A percentile compares a stretch with the other conserved stretches of the same genome.
phyloP scores from a whole-genome alignment of 2,329 filamentous ascomycete species.

The Penicillium hordei region DNA sequence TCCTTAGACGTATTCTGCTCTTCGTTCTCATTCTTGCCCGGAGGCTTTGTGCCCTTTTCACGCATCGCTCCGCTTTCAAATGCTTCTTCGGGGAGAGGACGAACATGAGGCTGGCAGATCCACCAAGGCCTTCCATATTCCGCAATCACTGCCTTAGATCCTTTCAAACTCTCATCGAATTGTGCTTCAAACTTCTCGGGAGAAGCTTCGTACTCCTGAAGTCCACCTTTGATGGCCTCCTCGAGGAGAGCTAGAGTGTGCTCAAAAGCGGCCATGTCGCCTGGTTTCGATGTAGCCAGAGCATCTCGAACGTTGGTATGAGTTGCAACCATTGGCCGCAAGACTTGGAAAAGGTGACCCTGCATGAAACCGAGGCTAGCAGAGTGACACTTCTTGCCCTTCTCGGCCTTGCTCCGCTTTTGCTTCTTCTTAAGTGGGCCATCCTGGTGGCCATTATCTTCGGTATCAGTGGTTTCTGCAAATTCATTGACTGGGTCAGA shows the following conservation, averaged over 20 bases:
- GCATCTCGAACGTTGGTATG: constrained; percentile 84
- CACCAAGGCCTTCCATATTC: constrained; percentile 82
- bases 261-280: constrained; percentile 76
- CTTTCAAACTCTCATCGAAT: constrained; percentile 36
- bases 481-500: constrained; percentile 43
- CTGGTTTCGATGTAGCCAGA: constrained; percentile 67
- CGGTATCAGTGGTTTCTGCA: constrained; percentile 19
- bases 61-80: constrained; percentile 75
- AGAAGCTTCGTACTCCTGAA: constrained; percentile 63
- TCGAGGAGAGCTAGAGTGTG: constrained; percentile 74
- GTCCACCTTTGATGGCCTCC: constrained; percentile 67
- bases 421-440: constrained; percentile 53
- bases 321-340: constrained; percentile 74
- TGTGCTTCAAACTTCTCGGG: constrained; percentile 41
- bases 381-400: constrained; percentile 49
- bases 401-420: constrained; percentile 37
- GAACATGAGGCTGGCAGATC: constrained; percentile 83
- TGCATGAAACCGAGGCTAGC: constrained; percentile 79
- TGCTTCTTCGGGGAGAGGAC: constrained; percentile 85
- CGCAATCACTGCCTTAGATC: constrained; percentile 62
- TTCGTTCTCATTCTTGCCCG: constrained; percentile 14
- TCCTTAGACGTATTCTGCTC: constrained; percentile 6
- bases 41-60: constrained; percentile 63
- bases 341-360: constrained; percentile 87
- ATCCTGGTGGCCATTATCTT: constrained; percentile 45